These are phyloP conservation scores for Rhodosporidiobolus odoratus DNA, from an alignment of 768 basidiomycete species.

Conservation along the genomic window DNA sequence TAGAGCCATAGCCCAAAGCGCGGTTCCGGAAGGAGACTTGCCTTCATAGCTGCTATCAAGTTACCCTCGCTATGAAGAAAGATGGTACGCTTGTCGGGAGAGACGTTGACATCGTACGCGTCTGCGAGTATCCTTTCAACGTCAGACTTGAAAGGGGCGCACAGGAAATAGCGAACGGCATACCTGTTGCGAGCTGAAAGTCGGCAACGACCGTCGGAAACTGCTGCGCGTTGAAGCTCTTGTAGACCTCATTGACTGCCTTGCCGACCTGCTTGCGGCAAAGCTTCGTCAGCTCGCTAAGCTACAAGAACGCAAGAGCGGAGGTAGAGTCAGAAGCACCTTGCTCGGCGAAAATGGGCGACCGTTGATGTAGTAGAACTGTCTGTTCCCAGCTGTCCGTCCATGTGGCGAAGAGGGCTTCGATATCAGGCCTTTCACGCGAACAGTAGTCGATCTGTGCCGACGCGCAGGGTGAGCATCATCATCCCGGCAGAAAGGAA, in stretches of 20 bases:
- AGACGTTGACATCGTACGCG: conserved; percentile 85
- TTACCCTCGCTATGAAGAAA: conserved; percentile 81
- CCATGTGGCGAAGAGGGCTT: conserved; percentile 72
- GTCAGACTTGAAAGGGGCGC: neutral
- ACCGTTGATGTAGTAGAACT: conserved; percentile 89
- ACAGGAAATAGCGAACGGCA: conserved; percentile 8
- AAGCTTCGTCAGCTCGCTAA: neutral
- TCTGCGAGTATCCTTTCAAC: conserved; percentile 50
- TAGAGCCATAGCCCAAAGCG: no score
- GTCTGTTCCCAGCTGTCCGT: conserved; percentile 71
- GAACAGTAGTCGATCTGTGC: conserved; percentile 48
- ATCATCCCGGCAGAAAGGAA: no score
- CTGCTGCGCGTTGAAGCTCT: conserved; percentile 69
- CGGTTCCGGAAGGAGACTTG: conserved; percentile 46
- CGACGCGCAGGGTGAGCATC: no score
- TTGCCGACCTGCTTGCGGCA: conserved; percentile 63
- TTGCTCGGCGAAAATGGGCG: conserved; percentile 76
- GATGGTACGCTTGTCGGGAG: conserved; percentile 93
- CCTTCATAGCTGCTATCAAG: conserved; percentile 72
- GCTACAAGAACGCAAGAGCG: neutral
- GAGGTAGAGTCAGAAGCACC: conserved; percentile 48
- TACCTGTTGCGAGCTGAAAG: conserved; percentile 75
- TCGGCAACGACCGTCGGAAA: conserved; percentile 77
- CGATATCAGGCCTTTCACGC: conserved; percentile 73
- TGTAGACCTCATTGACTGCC: conserved; percentile 86